Conservation (phyloP, 768 basidiomycete genomes). For the Psilocybe sp. region DNA sequence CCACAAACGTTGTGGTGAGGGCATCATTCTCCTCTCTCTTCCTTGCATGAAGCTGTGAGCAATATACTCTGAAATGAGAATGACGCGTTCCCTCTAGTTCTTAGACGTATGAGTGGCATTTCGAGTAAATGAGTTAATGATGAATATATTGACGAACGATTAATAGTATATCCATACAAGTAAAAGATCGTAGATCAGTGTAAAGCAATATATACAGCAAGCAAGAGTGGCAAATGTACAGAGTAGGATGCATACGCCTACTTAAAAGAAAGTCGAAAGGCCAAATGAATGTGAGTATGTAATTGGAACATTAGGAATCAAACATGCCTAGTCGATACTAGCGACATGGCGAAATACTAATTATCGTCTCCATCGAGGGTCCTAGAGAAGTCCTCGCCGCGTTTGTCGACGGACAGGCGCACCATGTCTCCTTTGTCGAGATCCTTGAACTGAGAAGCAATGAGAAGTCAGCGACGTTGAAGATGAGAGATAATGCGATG, state of each 20-base stretch:
- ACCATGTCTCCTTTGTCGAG: conserved; percentile 45
- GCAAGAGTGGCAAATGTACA: neutral
- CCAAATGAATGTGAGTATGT: too few species aligned
- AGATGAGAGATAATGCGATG: neutral
- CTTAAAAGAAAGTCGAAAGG: too few species aligned
- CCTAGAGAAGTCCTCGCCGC: conserved; percentile 31
- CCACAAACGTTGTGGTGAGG: conserved; percentile 12
- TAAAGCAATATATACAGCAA: neutral
- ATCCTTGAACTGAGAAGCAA: conserved; percentile 42
- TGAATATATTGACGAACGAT: too few species aligned
- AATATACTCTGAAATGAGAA: neutral
- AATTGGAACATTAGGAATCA: too few species aligned
- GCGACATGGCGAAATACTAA: neutral
- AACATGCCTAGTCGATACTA: neutral
- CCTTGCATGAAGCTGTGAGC: neutral
- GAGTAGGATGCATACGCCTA: too few species aligned
- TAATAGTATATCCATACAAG: neutral
- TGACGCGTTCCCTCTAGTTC: too few species aligned
- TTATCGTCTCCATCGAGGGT: conserved; percentile 14
- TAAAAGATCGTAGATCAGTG: neutral
- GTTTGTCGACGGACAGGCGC: conserved; percentile 57
- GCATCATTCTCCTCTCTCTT: conserved; percentile 12
- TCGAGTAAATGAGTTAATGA: too few species aligned
- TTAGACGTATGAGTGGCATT: too few species aligned
- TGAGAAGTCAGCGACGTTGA: neutral